Conservation (phyloP, 805 yeast species). For the Ogataea ganodermae region DNA sequence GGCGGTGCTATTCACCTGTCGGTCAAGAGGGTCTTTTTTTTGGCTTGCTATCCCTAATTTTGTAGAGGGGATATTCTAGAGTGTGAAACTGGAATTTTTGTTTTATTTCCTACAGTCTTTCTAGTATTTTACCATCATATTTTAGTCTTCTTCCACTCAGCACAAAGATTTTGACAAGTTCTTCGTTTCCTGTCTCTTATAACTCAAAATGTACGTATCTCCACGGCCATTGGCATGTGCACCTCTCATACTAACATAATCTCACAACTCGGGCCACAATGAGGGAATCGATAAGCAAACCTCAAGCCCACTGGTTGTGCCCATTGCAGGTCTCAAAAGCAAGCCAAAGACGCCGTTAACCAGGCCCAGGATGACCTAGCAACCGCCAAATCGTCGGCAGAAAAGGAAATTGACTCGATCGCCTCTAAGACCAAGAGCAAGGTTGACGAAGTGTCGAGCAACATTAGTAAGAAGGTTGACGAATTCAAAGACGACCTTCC, state of each 20-base stretch:
- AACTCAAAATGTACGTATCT: not conserved
- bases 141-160: not conserved
- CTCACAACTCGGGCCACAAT: no score
- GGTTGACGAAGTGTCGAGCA: constrained; percentile 18
- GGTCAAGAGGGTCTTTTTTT: not conserved
- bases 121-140: not conserved
- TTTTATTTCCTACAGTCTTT: no score
- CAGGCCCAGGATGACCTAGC: constrained; percentile 18
- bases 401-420: constrained; percentile 20
- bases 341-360: constrained; percentile 16
- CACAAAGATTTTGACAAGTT: not conserved
- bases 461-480: constrained; percentile 21
- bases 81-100: no score
- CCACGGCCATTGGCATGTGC: not conserved
- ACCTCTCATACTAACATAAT: no score
- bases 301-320: not conserved
- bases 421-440: constrained; percentile 20
- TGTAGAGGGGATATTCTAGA: not conserved
- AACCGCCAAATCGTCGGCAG: constrained; percentile 14
- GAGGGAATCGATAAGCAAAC: no score
- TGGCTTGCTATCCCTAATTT: not conserved
- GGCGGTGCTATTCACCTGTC: no score
- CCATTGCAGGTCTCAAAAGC: constrained; percentile 13
- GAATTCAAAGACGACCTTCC: constrained; percentile 25
- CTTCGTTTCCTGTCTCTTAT: no score